phyloP scores from a whole-genome alignment of 768 basidiomycete genomes.

The Macrolepiota albuminosa region DNA sequence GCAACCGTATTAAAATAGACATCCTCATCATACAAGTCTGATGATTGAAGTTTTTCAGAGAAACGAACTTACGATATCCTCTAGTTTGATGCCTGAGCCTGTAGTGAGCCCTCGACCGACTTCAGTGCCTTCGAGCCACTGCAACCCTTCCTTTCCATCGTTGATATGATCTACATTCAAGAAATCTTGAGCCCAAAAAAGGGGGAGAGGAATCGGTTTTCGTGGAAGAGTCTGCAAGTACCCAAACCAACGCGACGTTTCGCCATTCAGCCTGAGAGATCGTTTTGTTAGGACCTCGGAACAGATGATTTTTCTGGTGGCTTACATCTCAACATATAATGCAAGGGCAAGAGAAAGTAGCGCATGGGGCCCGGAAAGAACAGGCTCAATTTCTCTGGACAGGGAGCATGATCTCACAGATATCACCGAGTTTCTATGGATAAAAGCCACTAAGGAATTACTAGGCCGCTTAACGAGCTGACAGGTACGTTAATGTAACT shows the following conservation, averaged over 20 bases:
- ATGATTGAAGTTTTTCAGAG: neutral
- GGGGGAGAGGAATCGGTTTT: slow-evolving; percentile 47
- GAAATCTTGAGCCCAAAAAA: slow-evolving; percentile 47
- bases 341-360: slow-evolving; percentile 60
- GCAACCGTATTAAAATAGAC: slow-evolving; percentile 18
- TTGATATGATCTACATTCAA: slow-evolving; percentile 17
- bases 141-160: slow-evolving; percentile 27
- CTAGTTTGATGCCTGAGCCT: slow-evolving; percentile 1
- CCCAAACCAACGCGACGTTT: slow-evolving; percentile 53
- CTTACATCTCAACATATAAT: slow-evolving; percentile 63
- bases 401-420: slow-evolving; percentile 55
- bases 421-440: slow-evolving; percentile 58
- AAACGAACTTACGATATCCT: slow-evolving; percentile 10
- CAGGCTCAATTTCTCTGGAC: slow-evolving; percentile 35
- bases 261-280: slow-evolving; percentile 39
- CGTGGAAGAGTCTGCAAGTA: slow-evolving; percentile 65
- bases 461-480: slow-evolving; percentile 3
- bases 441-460: slow-evolving; percentile 48
- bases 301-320: slow-evolving; percentile 9
- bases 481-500: slow-evolving; percentile 12
- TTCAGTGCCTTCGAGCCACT: slow-evolving; percentile 43
- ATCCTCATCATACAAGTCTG: slow-evolving; percentile 6
- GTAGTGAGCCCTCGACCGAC: slow-evolving; percentile 14
- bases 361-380: slow-evolving; percentile 53
- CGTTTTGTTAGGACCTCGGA: slow-evolving; percentile 2